Evolutionary conservation across 2,329 filamentous ascomycete species (phyloP).

Genomic region (Fusarium odoratissimum): DNA sequence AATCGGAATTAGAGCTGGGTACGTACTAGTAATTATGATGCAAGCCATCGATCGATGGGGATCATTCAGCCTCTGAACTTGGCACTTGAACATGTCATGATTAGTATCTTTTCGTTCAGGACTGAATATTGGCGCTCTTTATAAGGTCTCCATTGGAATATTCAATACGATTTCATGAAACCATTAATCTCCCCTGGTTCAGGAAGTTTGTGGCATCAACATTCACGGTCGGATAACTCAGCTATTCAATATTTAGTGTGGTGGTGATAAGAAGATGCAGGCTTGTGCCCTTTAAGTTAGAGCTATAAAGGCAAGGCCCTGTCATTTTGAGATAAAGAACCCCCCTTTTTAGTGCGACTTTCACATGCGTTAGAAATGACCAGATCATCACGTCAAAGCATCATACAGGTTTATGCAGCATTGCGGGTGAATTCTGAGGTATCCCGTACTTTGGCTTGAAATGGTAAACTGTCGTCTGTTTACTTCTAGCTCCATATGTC

Average conservation of each 20-base stretch:
- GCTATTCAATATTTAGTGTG: not conserved
- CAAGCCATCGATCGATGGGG: not conserved
- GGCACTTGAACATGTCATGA: not conserved
- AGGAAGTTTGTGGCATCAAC: not conserved
- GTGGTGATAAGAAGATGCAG: conserved; percentile 30
- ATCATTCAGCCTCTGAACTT: not conserved
- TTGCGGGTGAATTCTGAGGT: conserved; percentile 4
- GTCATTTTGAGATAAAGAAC: conserved; percentile 24
- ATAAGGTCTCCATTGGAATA: not conserved
- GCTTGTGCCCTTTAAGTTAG: conserved; percentile 26
- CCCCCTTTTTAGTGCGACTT: conserved; percentile 46
- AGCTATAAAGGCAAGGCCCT: conserved; percentile 1
- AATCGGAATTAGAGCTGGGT: not conserved
- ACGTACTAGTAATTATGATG: not conserved
- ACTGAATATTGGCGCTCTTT: not conserved
- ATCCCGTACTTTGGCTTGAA: not conserved
- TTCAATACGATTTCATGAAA: not conserved
- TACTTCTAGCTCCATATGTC: not conserved
- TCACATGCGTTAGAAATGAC: conserved; percentile 48
- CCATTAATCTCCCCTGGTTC: not conserved
- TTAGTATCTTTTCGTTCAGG: not conserved
- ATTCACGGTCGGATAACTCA: not conserved
- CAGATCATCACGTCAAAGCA: conserved; percentile 46
- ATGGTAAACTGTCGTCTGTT: conserved; percentile 24
- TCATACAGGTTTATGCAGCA: conserved; percentile 36